Evolutionary conservation across 768 basidiomycete genomes (phyloP).

Genomic region (Clavulina sp.): DNA sequence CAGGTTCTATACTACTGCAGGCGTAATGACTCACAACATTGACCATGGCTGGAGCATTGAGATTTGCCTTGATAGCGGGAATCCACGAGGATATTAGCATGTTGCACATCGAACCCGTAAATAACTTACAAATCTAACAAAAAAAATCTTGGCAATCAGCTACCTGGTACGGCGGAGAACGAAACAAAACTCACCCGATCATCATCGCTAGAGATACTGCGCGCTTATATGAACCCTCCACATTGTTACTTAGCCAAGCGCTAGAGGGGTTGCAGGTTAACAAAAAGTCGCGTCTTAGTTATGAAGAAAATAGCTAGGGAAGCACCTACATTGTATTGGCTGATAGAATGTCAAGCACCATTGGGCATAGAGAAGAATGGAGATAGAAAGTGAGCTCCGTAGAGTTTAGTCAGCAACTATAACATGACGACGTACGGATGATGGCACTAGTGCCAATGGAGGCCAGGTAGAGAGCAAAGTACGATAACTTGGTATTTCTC

Average conservation of each 20-base stretch:
- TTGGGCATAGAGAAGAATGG: neutral
- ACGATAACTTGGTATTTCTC: neutral
- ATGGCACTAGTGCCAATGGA: conserved; percentile 62
- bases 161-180: no score
- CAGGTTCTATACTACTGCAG: no score
- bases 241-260: conserved; percentile 58
- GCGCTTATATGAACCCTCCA: conserved; percentile 62
- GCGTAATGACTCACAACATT: no score
- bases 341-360: neutral
- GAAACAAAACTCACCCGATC: conserved; percentile 18
- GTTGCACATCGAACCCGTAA: neutral
- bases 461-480: conserved; percentile 46
- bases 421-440: conserved; percentile 39
- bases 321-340: neutral
- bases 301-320: no score
- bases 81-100: conserved; percentile 28
- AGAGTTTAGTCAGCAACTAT: no score
- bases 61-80: conserved; percentile 1
- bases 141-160: no score
- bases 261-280: conserved; percentile 22
- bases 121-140: no score
- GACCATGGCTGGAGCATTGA: neutral
- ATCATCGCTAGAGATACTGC: conserved; percentile 54
- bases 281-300: neutral
- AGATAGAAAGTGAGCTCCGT: no score